Conservation (phyloP, 768 basidiomycete species). For the Mycena indigotica region DNA sequence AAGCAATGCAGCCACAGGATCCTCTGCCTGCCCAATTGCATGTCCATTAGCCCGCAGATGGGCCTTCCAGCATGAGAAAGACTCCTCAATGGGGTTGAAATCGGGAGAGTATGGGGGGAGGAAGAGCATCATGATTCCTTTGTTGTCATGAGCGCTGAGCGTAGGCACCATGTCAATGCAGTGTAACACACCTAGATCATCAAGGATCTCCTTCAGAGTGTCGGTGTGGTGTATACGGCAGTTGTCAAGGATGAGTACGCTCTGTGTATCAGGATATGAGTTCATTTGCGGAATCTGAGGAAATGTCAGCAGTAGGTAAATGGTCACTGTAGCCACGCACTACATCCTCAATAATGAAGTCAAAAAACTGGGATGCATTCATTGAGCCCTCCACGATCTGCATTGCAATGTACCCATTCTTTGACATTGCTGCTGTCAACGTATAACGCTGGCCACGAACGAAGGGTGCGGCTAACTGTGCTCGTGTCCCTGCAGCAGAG, state of each 20-base stretch:
- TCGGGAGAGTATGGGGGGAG: conserved; percentile 2
- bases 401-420: conserved; percentile 28
- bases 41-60: background rate
- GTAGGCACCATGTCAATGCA: too few species aligned
- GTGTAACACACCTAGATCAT: background rate
- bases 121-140: conserved; percentile 1
- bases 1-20: background rate
- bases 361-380: conserved; percentile 22
- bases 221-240: background rate
- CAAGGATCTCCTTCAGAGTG: background rate
- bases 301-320: background rate
- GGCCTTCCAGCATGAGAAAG: background rate
- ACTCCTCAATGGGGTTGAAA: background rate
- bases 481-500: background rate
- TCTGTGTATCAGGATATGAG: background rate
- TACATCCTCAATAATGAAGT: conserved; percentile 28
- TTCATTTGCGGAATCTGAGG: background rate
- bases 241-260: conserved; percentile 1
- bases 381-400: conserved; percentile 26
- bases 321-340: conserved; percentile 15
- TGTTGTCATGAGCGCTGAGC: too few species aligned
- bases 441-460: conserved; percentile 21
- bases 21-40: background rate
- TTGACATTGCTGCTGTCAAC: conserved; percentile 28
- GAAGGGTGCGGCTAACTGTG: conserved; percentile 8